Conservation (phyloP, 805 yeast species). For the Saccharomycopsis lassenensis region DNA sequence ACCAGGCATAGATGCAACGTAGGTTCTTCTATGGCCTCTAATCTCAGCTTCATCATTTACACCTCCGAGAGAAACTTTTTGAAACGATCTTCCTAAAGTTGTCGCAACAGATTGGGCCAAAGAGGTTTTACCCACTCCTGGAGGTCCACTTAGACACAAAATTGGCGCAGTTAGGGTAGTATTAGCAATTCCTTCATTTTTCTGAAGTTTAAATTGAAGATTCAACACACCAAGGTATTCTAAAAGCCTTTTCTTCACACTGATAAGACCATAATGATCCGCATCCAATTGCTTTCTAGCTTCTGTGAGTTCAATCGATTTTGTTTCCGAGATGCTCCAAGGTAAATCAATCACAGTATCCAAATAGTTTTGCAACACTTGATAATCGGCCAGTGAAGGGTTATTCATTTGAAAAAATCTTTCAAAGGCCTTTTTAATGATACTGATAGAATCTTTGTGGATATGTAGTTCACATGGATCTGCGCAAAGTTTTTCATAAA, state of each 20-base stretch:
- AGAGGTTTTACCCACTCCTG: slow-evolving; percentile 89
- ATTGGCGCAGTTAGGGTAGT: slow-evolving; percentile 65
- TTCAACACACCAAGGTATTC: slow-evolving; percentile 75
- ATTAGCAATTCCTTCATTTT: slow-evolving; percentile 2
- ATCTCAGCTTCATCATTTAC: slow-evolving; percentile 82
- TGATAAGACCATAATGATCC: slow-evolving; percentile 72
- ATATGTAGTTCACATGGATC: slow-evolving; percentile 23
- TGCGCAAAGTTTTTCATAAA: slow-evolving; percentile 16
- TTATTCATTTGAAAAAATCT: slow-evolving; percentile 37
- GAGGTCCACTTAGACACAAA: slow-evolving; percentile 77
- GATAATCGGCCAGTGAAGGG: slow-evolving; percentile 46
- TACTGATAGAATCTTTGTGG: slow-evolving; percentile 31
- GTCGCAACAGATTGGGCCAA: slow-evolving; percentile 73
- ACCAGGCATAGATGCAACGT: slow-evolving; percentile 91
- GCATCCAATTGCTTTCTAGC: slow-evolving; percentile 51
- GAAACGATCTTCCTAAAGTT: slow-evolving; percentile 63
- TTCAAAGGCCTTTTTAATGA: slow-evolving; percentile 39
- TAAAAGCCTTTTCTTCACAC: slow-evolving; percentile 62
- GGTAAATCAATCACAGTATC: slow-evolving; percentile 60
- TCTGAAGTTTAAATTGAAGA: slow-evolving; percentile 27
- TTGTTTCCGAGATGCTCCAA: slow-evolving; percentile 39
- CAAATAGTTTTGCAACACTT: slow-evolving; percentile 51
- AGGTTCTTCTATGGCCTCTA: slow-evolving; percentile 83
- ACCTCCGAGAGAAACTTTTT: slow-evolving; percentile 78
- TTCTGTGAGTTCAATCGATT: slow-evolving; percentile 30